A percentile compares a stretch with the other conserved stretches of the same genome.
phyloP scores from a whole-genome alignment of 2,329 filamentous ascomycete species.

The Xylariaceae sp. region DNA sequence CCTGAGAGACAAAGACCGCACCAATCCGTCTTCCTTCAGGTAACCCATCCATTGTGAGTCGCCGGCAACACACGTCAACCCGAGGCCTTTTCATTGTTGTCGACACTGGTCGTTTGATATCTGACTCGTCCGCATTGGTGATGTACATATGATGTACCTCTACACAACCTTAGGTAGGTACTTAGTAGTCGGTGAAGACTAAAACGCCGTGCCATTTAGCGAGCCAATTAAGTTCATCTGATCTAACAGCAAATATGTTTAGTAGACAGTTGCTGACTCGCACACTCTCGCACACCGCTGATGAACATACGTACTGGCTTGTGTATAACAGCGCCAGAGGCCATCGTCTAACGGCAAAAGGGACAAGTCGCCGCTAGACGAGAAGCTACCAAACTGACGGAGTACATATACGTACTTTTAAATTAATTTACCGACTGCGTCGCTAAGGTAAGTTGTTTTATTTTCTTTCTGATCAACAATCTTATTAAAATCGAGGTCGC shows the following conservation, averaged over 20 bases:
- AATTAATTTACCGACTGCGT: background rate
- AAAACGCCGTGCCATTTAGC: background rate
- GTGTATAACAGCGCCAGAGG: background rate
- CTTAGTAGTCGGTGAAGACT: background rate
- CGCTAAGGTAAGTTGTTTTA: background rate
- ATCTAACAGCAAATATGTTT: background rate
- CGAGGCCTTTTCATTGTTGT: background rate
- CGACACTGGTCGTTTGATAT: too few relatives aligned
- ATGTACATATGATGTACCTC: too few relatives aligned
- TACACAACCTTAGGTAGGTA: too few relatives aligned
- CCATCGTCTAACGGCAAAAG: background rate
- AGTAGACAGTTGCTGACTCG: background rate
- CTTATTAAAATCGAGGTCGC: background rate
- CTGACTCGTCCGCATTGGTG: too few relatives aligned
- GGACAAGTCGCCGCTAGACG: background rate
- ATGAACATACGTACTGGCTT: background rate
- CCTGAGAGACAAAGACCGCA: background rate
- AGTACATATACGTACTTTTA: too few relatives aligned
- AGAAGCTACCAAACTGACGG: background rate
- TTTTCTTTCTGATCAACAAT: background rate
- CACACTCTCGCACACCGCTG: background rate
- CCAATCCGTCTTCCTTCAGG: background rate
- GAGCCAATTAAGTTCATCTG: background rate
- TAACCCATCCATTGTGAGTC: background rate
- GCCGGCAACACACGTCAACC: background rate